A percentile compares a stretch with the other conserved stretches of the same genome.
Conservation (phyloP, 2,329 filamentous ascomycete species). For the Incumbomyces delicatus region DNA sequence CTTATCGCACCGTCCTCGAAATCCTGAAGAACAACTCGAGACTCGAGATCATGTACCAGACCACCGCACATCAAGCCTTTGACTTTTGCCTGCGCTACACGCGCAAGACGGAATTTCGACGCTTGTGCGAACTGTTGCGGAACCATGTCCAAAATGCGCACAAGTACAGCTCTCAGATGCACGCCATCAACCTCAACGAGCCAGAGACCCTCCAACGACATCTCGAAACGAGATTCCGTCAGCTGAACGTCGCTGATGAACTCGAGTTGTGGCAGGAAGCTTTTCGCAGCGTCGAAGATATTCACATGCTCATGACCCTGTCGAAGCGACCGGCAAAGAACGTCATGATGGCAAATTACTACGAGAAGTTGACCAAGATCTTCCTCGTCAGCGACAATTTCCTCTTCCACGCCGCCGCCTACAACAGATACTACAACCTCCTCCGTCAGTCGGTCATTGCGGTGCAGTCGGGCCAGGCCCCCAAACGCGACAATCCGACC, state of each 20-base stretch:
- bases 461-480: constrained; percentile 72
- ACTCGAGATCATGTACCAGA: constrained; percentile 95
- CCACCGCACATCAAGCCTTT: constrained; percentile 94
- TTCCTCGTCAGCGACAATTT: constrained; percentile 99
- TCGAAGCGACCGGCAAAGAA: constrained; percentile 99
- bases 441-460: constrained; percentile 80
- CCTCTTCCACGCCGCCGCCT: constrained; percentile 95
- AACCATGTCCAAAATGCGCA: constrained; percentile 98
- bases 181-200: constrained; percentile 97
- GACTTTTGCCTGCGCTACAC: constrained; percentile 98
- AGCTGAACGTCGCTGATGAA: constrained; percentile 95
- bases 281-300: constrained; percentile 98
- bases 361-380: constrained; percentile 96
- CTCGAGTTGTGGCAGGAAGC: constrained; percentile 98
- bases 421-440: constrained; percentile 94
- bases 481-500: constrained; percentile 89
- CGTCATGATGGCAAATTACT: constrained; percentile 99
- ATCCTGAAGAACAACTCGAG: constrained; percentile 98
- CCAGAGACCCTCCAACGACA: constrained; percentile 95
- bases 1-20: constrained; percentile 94
- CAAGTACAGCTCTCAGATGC: constrained; percentile 98
- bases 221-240: constrained; percentile 94
- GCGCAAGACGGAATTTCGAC: constrained; percentile 97
- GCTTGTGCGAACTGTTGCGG: constrained; percentile 92
- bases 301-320: constrained; percentile 90